Evolutionary conservation across 176 grass and related monocot species (phyloP).

Genomic region (Rhynchospora breviuscula): DNA sequence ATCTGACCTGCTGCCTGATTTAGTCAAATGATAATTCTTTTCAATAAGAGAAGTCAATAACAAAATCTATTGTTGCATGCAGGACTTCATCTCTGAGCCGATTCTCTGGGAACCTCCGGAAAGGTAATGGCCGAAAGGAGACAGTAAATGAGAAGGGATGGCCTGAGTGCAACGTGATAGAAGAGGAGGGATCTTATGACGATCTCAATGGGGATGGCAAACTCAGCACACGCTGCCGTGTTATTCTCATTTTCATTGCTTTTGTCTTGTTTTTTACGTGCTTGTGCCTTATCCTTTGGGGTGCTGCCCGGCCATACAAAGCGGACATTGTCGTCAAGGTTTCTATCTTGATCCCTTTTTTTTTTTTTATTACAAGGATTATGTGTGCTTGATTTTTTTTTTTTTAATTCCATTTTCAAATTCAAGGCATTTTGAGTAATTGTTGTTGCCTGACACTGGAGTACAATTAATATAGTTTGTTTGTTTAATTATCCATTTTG

Average conservation of each 20-base stretch:
- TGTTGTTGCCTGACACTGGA: background rate
- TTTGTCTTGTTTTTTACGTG: slow-evolving; percentile 73
- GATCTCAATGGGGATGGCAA: slow-evolving; percentile 55
- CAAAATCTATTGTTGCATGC: background rate
- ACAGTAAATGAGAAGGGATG: slow-evolving; percentile 74
- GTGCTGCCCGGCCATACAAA: slow-evolving; percentile 70
- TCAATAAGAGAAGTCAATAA: background rate
- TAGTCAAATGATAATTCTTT: background rate
- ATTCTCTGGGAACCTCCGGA: slow-evolving; percentile 73
- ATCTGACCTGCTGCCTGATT: background rate
- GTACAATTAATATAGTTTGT: background rate
- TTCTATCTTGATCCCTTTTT: background rate
- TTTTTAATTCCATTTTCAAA: background rate
- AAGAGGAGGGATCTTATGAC: slow-evolving; percentile 79
- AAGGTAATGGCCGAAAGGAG: slow-evolving; percentile 29
- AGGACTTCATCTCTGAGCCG: slow-evolving; percentile 79
- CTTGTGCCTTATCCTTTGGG: slow-evolving; percentile 91
- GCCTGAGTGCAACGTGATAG: slow-evolving; percentile 95
- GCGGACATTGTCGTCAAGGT: slow-evolving; percentile 80
- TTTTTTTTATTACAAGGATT: background rate
- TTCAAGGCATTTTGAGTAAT: background rate
- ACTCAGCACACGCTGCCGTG: slow-evolving; percentile 60
- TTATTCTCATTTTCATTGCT: slow-evolving; percentile 44
- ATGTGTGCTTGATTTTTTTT: background rate
- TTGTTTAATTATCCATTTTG: background rate